Evolutionary conservation across 192 early-diverging fungal species (phyloP).

Genomic region (Oehlia diaphana): DNA sequence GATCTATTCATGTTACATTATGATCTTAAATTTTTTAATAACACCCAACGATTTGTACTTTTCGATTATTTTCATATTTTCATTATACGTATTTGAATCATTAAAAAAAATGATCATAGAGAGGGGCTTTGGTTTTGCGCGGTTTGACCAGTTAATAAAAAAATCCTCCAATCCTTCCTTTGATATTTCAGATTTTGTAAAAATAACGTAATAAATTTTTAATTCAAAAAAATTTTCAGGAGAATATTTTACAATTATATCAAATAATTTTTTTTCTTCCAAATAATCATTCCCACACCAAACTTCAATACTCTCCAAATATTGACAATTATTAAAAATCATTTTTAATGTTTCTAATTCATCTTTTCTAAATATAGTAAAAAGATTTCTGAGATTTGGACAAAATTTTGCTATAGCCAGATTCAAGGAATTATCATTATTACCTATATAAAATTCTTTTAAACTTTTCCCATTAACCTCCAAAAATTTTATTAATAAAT

Average conservation of each 20-base stretch:
- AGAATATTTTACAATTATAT: background rate
- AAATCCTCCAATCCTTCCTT: background rate
- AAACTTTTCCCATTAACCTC: background rate
- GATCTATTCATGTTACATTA: too few species aligned
- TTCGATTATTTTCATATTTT: background rate
- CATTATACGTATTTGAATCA: too few species aligned
- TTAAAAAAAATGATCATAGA: too few species aligned
- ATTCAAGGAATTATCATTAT: background rate
- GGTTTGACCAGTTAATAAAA: too few species aligned
- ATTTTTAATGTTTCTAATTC: background rate
- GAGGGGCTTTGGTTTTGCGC: too few species aligned
- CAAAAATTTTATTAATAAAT: background rate
- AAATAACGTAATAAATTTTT: background rate
- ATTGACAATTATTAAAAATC: background rate
- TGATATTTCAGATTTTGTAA: background rate
- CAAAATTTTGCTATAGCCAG: background rate
- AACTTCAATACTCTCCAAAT: background rate
- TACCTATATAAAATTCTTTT: background rate
- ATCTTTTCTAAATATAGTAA: background rate
- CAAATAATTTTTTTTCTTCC: background rate
- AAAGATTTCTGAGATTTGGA: background rate
- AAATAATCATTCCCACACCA: background rate
- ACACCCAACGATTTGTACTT: background rate
- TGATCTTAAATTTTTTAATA: too few species aligned
- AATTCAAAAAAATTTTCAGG: background rate